Evolutionary conservation across 1,284 basidiomycete genomes (phyloP).

Genomic region (Ustilago loliicola): DNA sequence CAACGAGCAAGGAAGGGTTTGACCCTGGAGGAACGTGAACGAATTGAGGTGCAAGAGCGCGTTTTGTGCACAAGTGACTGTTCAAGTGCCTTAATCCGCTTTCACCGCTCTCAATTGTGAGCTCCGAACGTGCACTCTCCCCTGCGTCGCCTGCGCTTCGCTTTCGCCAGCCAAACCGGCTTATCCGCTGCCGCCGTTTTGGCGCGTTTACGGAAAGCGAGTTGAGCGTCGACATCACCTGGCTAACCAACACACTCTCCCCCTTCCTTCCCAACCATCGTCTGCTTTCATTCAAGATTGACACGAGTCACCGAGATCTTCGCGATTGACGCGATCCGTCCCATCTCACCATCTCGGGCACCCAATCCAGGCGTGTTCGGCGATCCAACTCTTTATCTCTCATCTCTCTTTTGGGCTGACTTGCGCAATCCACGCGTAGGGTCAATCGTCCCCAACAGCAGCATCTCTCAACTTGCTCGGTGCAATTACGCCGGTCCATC

Average conservation of each 20-base stretch:
- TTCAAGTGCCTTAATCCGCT: conserved; percentile 11
- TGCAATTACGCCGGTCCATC: conserved; percentile 32
- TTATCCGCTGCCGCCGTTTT: conserved; percentile 25
- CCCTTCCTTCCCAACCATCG: conserved; percentile 22
- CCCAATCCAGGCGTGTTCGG: conserved; percentile 62
- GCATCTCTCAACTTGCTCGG: conserved; percentile 25
- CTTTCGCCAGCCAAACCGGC: conserved; percentile 4
- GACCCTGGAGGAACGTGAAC: conserved; percentile 16
- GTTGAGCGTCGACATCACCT: conserved; percentile 6
- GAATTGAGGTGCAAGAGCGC: background rate
- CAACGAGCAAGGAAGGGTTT: background rate
- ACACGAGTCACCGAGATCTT: conserved; percentile 39
- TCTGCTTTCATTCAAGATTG: conserved; percentile 24
- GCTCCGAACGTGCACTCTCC: conserved; percentile 16
- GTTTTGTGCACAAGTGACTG: conserved; percentile 4
- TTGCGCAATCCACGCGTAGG: conserved; percentile 58
- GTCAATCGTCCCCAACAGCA: conserved; percentile 27
- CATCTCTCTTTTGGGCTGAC: conserved; percentile 21
- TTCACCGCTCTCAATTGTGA: conserved; percentile 10
- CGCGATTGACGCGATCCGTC: conserved; percentile 48
- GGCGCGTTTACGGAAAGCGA: background rate
- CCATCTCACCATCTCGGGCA: conserved; percentile 58
- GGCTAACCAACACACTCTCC: conserved; percentile 7
- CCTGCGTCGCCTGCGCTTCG: background rate
- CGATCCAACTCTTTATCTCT: conserved; percentile 18